phyloP scores from a whole-genome alignment of 2,329 filamentous ascomycete genomes.

The Cytospora piceae region DNA sequence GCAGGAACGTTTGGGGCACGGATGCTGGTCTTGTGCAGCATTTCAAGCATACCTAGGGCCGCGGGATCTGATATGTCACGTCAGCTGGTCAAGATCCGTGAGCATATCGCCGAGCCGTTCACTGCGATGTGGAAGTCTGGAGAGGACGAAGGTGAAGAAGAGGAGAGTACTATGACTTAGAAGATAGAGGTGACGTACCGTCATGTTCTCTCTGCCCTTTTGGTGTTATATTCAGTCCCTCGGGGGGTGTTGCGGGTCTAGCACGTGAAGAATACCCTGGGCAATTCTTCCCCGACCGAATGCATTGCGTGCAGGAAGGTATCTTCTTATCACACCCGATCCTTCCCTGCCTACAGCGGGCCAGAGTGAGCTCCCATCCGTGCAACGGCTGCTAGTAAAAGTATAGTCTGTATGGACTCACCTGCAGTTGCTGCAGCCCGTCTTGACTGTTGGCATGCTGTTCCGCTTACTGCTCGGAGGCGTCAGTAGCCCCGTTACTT shows the following conservation, averaged over 20 bases:
- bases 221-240: not conserved
- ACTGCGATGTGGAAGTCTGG: too few relatives aligned
- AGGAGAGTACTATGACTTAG: too few relatives aligned
- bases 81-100: not conserved
- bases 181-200: not conserved
- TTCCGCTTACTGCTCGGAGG: too few relatives aligned
- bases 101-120: not conserved
- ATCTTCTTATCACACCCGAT: constrained; percentile 69
- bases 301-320: constrained; percentile 63
- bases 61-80: not conserved
- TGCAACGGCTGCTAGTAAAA: not conserved
- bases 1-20: not conserved
- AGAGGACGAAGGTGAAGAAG: too few relatives aligned
- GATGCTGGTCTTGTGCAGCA: not conserved
- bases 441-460: constrained; percentile 66
- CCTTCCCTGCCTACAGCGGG: constrained; percentile 52
- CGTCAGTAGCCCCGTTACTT: constrained; percentile 42
- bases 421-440: constrained; percentile 70
- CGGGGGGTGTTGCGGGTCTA: not conserved
- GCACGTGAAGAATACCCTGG: constrained; percentile 58
- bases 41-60: not conserved
- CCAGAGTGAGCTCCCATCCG: not conserved
- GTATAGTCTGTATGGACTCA: constrained; percentile 44
- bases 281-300: constrained; percentile 61
- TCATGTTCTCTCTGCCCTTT: not conserved